Evolutionary conservation across 306 rosid species (phyloP).

Genomic region (Oemleria cerasiformis): DNA sequence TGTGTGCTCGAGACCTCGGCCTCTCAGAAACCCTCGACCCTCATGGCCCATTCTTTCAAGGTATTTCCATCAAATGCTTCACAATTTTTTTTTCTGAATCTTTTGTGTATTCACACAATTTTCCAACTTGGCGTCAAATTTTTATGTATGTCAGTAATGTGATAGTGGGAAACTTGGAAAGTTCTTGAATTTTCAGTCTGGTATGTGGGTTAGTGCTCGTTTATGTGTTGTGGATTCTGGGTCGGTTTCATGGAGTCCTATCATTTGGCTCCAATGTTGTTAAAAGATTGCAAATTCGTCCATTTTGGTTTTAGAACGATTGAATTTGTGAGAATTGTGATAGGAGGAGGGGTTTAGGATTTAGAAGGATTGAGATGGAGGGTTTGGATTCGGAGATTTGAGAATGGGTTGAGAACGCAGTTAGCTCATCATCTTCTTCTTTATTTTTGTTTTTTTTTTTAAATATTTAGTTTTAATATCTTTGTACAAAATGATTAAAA

Average conservation of each 20-base stretch:
- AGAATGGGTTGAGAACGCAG: too few species aligned
- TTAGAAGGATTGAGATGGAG: too few species aligned
- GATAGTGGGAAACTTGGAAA: not conserved
- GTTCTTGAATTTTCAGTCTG: not conserved
- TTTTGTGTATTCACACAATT: too few species aligned
- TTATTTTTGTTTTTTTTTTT: too few species aligned
- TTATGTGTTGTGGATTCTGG: not conserved
- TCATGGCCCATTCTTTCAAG: constrained; percentile 69
- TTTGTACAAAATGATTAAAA: too few species aligned
- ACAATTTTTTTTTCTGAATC: too few species aligned
- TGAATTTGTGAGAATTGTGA: not conserved
- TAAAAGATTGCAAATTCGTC: not conserved
- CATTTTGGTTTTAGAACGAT: not conserved
- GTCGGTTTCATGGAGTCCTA: constrained; percentile 5
- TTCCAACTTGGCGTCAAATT: too few species aligned
- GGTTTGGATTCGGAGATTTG: too few species aligned
- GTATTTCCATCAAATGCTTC: constrained; percentile 13
- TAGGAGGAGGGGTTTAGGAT: too few species aligned
- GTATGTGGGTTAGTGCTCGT: not conserved
- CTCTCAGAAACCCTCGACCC: constrained; percentile 52
- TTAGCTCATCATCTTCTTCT: too few species aligned
- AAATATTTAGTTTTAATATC: too few species aligned
- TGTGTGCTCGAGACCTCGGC: constrained; percentile 56
- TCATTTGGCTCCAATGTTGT: not conserved
- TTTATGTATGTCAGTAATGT: not conserved